Conservation (phyloP, 495 filamentous ascomycete species). For the Hyaloscypha bicolor region DNA sequence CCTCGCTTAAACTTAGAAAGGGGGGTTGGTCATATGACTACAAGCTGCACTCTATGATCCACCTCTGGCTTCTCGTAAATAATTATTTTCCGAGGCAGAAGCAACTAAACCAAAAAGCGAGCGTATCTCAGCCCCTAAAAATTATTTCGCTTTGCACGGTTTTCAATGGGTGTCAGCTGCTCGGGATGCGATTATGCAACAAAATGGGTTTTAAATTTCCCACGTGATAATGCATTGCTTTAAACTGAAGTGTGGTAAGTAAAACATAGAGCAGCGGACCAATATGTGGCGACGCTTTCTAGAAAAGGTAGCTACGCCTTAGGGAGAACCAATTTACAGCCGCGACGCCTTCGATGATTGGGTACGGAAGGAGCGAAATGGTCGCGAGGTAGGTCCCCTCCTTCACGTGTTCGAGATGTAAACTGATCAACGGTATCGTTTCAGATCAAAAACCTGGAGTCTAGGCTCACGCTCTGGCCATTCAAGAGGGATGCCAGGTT, state of each 20-base stretch:
- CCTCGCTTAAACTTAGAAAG: not conserved
- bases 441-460: conserved; percentile 14
- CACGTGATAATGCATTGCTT: too few species aligned
- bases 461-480: not conserved
- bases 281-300: conserved; percentile 17
- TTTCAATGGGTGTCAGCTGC: too few species aligned
- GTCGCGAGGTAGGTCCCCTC: conserved; percentile 13
- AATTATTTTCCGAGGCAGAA: too few species aligned
- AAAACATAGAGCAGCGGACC: not conserved
- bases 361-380: conserved; percentile 1
- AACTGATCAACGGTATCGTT: conserved; percentile 14
- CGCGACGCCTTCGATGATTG: not conserved
- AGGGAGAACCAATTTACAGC: conserved; percentile 19
- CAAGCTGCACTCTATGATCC: too few species aligned
- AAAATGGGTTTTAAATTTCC: too few species aligned
- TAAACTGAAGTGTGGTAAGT: conserved; percentile 16
- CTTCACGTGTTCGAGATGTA: conserved; percentile 14
- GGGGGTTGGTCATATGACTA: conserved; percentile 2
- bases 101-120: too few species aligned
- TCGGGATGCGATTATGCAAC: too few species aligned
- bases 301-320: conserved; percentile 11
- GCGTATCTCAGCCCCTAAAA: too few species aligned
- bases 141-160: too few species aligned
- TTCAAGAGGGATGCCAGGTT: too few species aligned
- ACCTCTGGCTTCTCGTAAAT: too few species aligned